phyloP scores from a whole-genome alignment of 805 yeast genomes.

The Candida lessepsii region DNA sequence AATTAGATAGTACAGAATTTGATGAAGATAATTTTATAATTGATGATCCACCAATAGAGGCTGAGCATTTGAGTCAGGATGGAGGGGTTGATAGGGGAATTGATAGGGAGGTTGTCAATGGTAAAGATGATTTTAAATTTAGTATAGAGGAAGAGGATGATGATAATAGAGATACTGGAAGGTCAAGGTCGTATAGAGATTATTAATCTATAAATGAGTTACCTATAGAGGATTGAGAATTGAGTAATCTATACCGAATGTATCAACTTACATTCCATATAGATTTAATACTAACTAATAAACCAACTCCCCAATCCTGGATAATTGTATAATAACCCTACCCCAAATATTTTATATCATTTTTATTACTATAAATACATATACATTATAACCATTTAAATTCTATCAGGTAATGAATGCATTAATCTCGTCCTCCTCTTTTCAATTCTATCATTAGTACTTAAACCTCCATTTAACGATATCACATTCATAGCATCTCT shows the following conservation, averaged over 20 bases:
- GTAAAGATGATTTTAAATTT: neutral
- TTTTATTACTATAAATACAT: neutral
- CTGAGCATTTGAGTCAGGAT: too few relatives aligned
- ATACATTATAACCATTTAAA: neutral
- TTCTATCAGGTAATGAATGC: slow-evolving; percentile 17
- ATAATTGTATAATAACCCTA: too few relatives aligned
- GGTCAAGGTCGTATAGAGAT: slow-evolving; percentile 12
- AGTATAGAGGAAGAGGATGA: neutral
- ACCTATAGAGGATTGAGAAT: too few relatives aligned
- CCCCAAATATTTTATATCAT: neutral
- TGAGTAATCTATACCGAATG: too few relatives aligned
- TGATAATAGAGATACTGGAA: neutral
- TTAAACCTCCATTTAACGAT: slow-evolving; percentile 24
- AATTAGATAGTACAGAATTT: slow-evolving; percentile 35
- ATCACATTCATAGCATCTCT: slow-evolving; percentile 32
- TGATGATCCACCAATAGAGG: slow-evolving; percentile 35
- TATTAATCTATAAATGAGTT: too few relatives aligned
- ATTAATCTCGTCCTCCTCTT: slow-evolving; percentile 44
- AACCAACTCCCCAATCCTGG: too few relatives aligned
- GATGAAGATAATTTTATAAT: slow-evolving; percentile 43
- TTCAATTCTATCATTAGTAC: slow-evolving; percentile 36
- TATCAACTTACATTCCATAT: too few relatives aligned
- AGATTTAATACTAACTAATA: too few relatives aligned
- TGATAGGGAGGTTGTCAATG: neutral
- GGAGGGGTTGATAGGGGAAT: too few relatives aligned